A percentile compares a stretch with the other conserved stretches of the same genome.
These are phyloP conservation scores for Cucumis melo DNA, from an alignment of 306 rosid species.

Conservation along the genomic window DNA sequence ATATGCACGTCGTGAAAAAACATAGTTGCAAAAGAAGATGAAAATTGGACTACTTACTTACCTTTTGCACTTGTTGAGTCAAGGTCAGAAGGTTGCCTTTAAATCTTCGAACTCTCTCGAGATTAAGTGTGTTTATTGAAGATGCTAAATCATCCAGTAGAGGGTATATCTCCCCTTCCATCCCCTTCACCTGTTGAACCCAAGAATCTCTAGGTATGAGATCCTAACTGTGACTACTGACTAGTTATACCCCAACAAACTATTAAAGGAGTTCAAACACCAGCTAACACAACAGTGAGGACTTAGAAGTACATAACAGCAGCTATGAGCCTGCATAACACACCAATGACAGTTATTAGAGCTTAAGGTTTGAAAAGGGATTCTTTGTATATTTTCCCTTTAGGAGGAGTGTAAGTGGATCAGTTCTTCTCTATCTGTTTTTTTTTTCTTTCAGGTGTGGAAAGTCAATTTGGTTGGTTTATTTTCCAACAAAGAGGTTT, in stretches of 20 bases:
- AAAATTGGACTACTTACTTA: constrained; percentile 25
- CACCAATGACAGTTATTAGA: background rate
- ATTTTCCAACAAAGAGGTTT: background rate
- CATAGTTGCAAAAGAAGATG: constrained; percentile 5
- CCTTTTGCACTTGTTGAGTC: constrained; percentile 97
- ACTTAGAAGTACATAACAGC: background rate
- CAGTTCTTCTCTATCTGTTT: background rate
- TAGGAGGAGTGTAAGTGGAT: background rate
- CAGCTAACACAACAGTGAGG: background rate
- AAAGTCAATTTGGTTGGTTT: background rate
- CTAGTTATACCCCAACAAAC: background rate
- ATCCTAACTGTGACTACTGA: background rate
- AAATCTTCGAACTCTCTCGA: constrained; percentile 84
- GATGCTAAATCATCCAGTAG: constrained; percentile 74
- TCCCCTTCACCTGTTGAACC: constrained; percentile 48
- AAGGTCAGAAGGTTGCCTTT: constrained; percentile 89
- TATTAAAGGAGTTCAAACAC: background rate
- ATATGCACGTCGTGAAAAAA: background rate
- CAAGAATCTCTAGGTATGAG: constrained; percentile 11
- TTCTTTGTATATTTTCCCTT: background rate
- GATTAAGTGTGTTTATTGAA: constrained; percentile 67
- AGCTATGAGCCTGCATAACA: background rate
- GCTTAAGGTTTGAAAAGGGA: background rate
- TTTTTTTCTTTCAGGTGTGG: background rate
- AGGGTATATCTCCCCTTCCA: constrained; percentile 76